These are phyloP conservation scores for Telfairia occidentalis DNA, from an alignment of 331 rosid species.

Conservation along the genomic window DNA sequence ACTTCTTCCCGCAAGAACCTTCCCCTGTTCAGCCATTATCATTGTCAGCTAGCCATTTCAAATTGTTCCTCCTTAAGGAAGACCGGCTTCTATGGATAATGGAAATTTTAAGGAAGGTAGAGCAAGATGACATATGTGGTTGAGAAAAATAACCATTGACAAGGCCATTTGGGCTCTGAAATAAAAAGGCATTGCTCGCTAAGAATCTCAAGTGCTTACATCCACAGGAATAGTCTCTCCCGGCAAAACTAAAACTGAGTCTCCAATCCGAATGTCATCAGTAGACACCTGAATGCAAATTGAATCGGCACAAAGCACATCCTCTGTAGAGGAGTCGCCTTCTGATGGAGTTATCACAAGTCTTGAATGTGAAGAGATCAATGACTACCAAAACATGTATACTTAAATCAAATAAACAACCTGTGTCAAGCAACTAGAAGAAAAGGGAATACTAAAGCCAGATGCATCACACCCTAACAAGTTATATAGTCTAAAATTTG, in stretches of 20 bases:
- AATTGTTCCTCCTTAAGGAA: conserved; percentile 16
- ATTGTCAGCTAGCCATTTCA: conserved; percentile 20
- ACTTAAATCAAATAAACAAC: background rate
- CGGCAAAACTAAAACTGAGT: conserved; percentile 82
- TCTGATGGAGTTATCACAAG: conserved; percentile 81
- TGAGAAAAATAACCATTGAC: background rate
- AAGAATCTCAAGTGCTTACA: conserved; percentile 45
- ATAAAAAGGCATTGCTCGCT: background rate
- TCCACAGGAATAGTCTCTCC: conserved; percentile 95
- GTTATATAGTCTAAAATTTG: background rate
- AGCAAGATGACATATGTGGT: background rate
- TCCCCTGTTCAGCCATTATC: conserved; percentile 49
- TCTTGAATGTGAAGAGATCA: conserved; percentile 81
- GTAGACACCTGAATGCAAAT: conserved; percentile 76
- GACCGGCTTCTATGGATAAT: background rate
- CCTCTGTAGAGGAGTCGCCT: conserved; percentile 39
- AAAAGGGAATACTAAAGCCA: background rate
- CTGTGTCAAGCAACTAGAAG: background rate
- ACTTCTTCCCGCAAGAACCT: conserved; percentile 79
- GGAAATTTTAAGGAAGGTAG: background rate
- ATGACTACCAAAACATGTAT: conserved; percentile 51
- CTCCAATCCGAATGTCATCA: conserved; percentile 90
- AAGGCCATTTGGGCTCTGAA: background rate
- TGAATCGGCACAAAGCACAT: conserved; percentile 64
- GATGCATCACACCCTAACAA: conserved; percentile 11